Conservation (phyloP, 768 basidiomycete species). For the Mycena chlorophos region DNA sequence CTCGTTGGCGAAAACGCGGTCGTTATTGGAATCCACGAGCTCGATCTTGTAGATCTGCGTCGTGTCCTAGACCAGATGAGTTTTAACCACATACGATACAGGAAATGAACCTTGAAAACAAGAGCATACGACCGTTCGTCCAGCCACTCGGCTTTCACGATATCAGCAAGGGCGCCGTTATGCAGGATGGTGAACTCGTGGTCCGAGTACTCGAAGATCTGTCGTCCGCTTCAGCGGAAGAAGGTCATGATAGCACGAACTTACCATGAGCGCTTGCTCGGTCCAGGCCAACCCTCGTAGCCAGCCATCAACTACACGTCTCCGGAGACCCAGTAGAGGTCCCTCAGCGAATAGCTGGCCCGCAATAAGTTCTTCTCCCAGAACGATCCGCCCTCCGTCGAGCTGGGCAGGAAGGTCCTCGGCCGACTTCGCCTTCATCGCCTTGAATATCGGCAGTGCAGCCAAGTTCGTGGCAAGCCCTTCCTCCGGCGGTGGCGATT, state of each 20-base stretch:
- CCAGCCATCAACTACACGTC: conserved; percentile 27
- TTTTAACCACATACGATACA: background rate
- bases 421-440: conserved; percentile 46
- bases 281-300: conserved; percentile 52
- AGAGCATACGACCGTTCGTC: conserved; percentile 41
- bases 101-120: conserved; percentile 38
- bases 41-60: conserved; percentile 39
- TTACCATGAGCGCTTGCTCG: conserved; percentile 40
- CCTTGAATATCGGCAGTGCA: conserved; percentile 60
- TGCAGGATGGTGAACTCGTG: conserved; percentile 33
- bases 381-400: conserved; percentile 30
- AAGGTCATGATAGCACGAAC: conserved; percentile 14
- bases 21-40: conserved; percentile 37
- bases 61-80: conserved; percentile 35
- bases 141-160: conserved; percentile 41
- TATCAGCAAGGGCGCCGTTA: conserved; percentile 23
- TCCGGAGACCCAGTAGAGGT: conserved; percentile 28
- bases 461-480: conserved; percentile 25
- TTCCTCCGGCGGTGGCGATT: conserved; percentile 29
- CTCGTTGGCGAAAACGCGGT: conserved; percentile 18
- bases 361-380: conserved; percentile 34
- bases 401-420: conserved; percentile 41
- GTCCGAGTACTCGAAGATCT: conserved; percentile 43
- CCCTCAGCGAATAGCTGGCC: conserved; percentile 34
- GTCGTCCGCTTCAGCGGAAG: background rate